Evolutionary conservation across 345 rosid genomes (phyloP), one percentile per base, ranked within the genome.

Genomic region (Durio zibethinus): DNA sequence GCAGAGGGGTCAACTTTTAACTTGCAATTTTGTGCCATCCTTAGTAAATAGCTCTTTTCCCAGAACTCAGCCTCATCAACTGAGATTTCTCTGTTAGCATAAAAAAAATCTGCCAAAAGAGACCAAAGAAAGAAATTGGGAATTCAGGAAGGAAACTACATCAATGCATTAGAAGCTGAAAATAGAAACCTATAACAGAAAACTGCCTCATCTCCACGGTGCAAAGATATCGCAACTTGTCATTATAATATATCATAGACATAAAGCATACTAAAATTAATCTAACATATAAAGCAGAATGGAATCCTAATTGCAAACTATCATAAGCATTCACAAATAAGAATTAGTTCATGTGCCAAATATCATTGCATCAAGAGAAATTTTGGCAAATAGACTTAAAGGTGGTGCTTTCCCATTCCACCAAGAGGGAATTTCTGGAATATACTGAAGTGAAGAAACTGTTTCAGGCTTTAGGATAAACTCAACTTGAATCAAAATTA

Each of bases 31-130:
- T 82, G 85, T 62, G 74, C 82, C 65, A 73, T 86, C 84, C 85
- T 91, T 78, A 89, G 77, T 57, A 89, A 77, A 85, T 94, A 92
- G 82, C 97, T 91, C 87, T 88, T 90, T 85, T 97, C 99, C 98
- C 99, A 97, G 77, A 92, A 92, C 54, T 89, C 98, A 15, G 97
- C 86, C 80, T 92, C 90, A 27, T 87, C 91, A 82, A 90, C 86
- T 27, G 97, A 85, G 80, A 91, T 86, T 47, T 82, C 83, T 72
- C 77, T 87, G 76, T 88, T 91, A 78, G 91, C 91, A 84, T 89
- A 88, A 81, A 92, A 92, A 85, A 90, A 90, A 97, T 80, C 99
- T 97, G 85, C 81, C 31, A 38, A 38, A 65, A 63, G 72, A 45
- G 81, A 72, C 63, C 43, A 56, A 74, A 47, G 20, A 73, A 21